Evolutionary conservation across 495 filamentous ascomycete genomes (phyloP).

Genomic region (Bathelium albidoporum): DNA sequence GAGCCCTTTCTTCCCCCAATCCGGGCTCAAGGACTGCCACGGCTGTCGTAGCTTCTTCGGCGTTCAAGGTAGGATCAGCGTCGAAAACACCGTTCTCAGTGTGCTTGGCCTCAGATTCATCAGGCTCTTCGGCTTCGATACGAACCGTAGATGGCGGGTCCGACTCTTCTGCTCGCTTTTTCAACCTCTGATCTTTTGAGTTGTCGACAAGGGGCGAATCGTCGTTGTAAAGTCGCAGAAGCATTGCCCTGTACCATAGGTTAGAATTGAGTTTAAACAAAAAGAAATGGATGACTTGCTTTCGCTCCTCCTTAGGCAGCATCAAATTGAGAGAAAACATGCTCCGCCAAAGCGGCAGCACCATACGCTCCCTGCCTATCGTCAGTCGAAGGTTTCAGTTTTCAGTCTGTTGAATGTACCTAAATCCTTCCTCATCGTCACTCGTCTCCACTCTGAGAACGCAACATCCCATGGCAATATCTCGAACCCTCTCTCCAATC

Average conservation of each 20-base stretch:
- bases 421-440: slow-evolving; percentile 57
- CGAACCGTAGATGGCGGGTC: neutral
- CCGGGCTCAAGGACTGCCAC: neutral
- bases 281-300: slow-evolving; percentile 11
- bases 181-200: slow-evolving; percentile 22
- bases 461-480: slow-evolving; percentile 83
- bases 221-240: slow-evolving; percentile 84
- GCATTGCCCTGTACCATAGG: slow-evolving; percentile 49
- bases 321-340: slow-evolving; percentile 83
- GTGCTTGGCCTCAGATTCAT: neutral
- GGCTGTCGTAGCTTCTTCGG: slow-evolving; percentile 1
- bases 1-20: neutral
- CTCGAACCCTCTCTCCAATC: slow-evolving; percentile 71
- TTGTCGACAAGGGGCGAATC: slow-evolving; percentile 52
- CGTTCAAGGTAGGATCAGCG: neutral
- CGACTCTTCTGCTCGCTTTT: no score
- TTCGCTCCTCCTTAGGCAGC: slow-evolving; percentile 92
- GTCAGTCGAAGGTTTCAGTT: slow-evolving; percentile 6
- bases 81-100: neutral
- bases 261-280: slow-evolving; percentile 17
- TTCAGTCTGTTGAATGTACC: slow-evolving; percentile 29
- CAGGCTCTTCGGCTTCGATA: neutral
- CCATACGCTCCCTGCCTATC: slow-evolving; percentile 55
- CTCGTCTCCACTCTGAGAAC: slow-evolving; percentile 72
- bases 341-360: slow-evolving; percentile 85